Conservation (phyloP, 2,329 filamentous ascomycete species). For the Aspergillus flavus region DNA sequence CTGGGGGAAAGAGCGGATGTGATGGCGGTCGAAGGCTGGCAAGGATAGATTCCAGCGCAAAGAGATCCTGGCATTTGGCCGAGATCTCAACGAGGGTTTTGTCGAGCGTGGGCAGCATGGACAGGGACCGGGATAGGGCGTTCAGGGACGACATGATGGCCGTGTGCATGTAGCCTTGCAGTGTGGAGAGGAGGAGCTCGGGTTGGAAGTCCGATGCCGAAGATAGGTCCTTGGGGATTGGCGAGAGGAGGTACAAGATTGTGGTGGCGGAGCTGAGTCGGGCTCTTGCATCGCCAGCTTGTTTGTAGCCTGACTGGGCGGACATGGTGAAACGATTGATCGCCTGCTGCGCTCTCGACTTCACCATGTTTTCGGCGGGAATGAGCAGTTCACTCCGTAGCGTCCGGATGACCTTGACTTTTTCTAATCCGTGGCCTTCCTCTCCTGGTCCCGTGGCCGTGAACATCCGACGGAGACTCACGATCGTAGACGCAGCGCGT, state of each 20-base stretch:
- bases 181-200: constrained; percentile 69
- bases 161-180: constrained; percentile 82
- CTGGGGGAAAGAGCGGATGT: constrained; percentile 63
- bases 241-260: constrained; percentile 80
- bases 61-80: constrained; percentile 83
- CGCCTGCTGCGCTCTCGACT: constrained; percentile 73
- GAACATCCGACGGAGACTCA: constrained; percentile 74
- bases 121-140: constrained; percentile 72
- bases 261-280: constrained; percentile 73
- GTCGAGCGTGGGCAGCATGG: constrained; percentile 79
- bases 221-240: constrained; percentile 56
- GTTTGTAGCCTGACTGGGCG: constrained; percentile 55
- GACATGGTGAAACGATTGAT: constrained; percentile 83
- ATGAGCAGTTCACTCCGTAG: constrained; percentile 69
- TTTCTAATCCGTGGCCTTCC: constrained; percentile 75
- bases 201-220: constrained; percentile 59
- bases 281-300: constrained; percentile 73
- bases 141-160: constrained; percentile 78
- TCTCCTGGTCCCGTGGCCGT: constrained; percentile 67
- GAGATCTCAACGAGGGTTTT: constrained; percentile 80
- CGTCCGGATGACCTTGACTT: constrained; percentile 70
- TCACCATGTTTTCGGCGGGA: constrained; percentile 74
- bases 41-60: constrained; percentile 81
- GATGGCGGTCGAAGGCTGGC: constrained; percentile 66
- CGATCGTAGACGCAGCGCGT: constrained; percentile 76